Base-by-base conservation (phyloP, 2,329 filamentous ascomycete species). In the Parascedosporium putredinis region DNA sequence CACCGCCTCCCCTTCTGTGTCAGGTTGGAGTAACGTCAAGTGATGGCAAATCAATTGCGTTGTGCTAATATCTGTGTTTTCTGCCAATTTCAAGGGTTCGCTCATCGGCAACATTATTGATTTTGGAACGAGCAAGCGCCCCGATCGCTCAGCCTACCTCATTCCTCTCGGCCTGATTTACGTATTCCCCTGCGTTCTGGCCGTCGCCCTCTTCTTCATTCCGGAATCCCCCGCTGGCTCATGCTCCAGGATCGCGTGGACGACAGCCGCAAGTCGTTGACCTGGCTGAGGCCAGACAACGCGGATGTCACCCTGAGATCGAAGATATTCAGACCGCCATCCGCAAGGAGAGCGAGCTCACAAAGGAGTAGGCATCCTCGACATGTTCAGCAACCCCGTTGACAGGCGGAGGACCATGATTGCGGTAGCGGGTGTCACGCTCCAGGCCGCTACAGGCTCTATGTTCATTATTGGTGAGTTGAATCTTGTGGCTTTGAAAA, bases 401-500 rank as follows among this genome's bases (percentile, higher is more conserved):
- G 70, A 73, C 55, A 60, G 69, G 18, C 57, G 69, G 16, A 61
- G 69, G 5, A 72, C 69, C 1, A 54, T 69, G 9, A 56, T 73
- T 4, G 61, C 68, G 16, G 62, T 72, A 25, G 65, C 60, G 6
- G 67, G 64, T 8, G 64, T 73, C 8, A 67, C 62, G 2, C 63
- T 67, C 2, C 70, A 73, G 53, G 69, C 70, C 23, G 67, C 69
- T 4, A 67, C 65, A 10, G 70, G 70, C 14, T 68, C 68, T 4
- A 52, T 73, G 72, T 59, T 70, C 63, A 64, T 68, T 52, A 66
- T 74, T 22, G 25, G 7, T 18, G 14, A 31, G 14, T 10, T 9
- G 25, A 31, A 10, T 34, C 25, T 29, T n/a, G 18, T 50, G 16
- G 52, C 25, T 23, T 18, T 52, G 24, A 10, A n/a, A n/a, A n/a